Evolutionary conservation across 2,329 filamentous ascomycete species (phyloP).

Genomic region (Trichoderma guizhouense): DNA sequence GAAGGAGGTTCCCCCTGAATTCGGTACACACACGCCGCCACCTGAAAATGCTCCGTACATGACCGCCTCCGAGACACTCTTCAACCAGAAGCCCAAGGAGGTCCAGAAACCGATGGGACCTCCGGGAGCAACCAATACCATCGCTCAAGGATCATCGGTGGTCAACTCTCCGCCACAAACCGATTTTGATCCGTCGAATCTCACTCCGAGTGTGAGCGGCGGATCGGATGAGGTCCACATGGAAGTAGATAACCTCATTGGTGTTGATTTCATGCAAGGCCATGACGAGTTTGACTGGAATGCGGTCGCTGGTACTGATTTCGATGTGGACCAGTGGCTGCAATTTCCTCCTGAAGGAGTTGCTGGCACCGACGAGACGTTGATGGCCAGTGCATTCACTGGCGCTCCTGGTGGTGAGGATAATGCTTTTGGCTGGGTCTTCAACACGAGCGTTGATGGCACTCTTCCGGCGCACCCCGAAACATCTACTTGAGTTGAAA

Average conservation of each 20-base stretch:
- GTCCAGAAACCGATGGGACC: conserved; percentile 36
- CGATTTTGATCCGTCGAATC: conserved; percentile 39
- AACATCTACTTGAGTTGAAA: background rate
- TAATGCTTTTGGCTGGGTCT: conserved; percentile 27
- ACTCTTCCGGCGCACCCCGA: background rate
- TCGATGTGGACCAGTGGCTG: conserved; percentile 58
- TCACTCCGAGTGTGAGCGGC: conserved; percentile 46
- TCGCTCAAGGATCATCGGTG: conserved; percentile 34
- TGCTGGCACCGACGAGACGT: conserved; percentile 37
- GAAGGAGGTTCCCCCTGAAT: conserved; percentile 37
- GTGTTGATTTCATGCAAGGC: conserved; percentile 46
- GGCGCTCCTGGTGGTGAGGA: conserved; percentile 26
- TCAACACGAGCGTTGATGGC: conserved; percentile 28
- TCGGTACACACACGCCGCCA: conserved; percentile 49
- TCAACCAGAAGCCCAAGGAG: conserved; percentile 32
- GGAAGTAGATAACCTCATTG: conserved; percentile 37
- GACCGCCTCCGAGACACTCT: conserved; percentile 40
- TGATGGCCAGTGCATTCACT: conserved; percentile 35
- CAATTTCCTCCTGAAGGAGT: conserved; percentile 53
- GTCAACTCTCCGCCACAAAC: conserved; percentile 44
- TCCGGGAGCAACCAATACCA: conserved; percentile 38
- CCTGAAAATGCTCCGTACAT: conserved; percentile 48
- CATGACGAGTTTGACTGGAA: conserved; percentile 55
- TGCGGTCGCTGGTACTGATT: conserved; percentile 48
- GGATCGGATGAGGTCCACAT: conserved; percentile 40